Evolutionary conservation across 306 rosid species (phyloP).

Genomic region (Malus sylvestris): DNA sequence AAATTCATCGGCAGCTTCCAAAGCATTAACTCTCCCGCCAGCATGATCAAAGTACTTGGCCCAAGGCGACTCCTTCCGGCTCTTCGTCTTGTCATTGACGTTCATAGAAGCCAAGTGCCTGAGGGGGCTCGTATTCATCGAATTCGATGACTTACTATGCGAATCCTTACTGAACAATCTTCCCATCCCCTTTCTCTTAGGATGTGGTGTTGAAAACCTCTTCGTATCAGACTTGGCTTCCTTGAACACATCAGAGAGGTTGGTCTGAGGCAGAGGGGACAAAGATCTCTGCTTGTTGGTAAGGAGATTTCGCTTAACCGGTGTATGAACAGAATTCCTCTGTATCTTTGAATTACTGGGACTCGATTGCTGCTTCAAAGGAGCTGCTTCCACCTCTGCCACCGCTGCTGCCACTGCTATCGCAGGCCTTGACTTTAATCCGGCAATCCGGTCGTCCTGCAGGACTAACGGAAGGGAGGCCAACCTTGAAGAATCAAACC

Average conservation of each 20-base stretch:
- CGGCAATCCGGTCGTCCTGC: constrained; percentile 21
- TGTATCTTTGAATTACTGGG: constrained; percentile 1
- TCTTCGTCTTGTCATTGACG: constrained; percentile 36
- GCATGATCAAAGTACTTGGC: constrained; percentile 58
- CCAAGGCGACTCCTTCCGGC: constrained; percentile 60
- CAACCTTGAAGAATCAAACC: constrained; percentile 60
- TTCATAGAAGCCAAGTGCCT: constrained; percentile 34
- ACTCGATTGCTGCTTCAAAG: constrained; percentile 12
- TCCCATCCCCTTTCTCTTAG: constrained; percentile 45
- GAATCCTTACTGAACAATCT: constrained; percentile 35
- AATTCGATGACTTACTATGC: constrained; percentile 18
- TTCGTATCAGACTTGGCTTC: constrained; percentile 62
- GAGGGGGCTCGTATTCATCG: constrained; percentile 33
- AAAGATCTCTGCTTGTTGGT: constrained; percentile 59
- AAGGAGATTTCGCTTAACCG: constrained; percentile 10
- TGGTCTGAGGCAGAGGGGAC: constrained; percentile 58
- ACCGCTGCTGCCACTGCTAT: background rate
- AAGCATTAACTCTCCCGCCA: constrained; percentile 67
- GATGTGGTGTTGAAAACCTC: constrained; percentile 73
- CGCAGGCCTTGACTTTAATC: constrained; percentile 44
- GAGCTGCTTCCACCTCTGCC: background rate
- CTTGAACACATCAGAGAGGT: constrained; percentile 45
- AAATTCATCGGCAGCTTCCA: constrained; percentile 71
- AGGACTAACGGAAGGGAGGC: constrained; percentile 24
- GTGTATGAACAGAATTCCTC: background rate